Base-by-base conservation (phyloP, 169 alveolate species). In the Neospora caninum region DNA sequence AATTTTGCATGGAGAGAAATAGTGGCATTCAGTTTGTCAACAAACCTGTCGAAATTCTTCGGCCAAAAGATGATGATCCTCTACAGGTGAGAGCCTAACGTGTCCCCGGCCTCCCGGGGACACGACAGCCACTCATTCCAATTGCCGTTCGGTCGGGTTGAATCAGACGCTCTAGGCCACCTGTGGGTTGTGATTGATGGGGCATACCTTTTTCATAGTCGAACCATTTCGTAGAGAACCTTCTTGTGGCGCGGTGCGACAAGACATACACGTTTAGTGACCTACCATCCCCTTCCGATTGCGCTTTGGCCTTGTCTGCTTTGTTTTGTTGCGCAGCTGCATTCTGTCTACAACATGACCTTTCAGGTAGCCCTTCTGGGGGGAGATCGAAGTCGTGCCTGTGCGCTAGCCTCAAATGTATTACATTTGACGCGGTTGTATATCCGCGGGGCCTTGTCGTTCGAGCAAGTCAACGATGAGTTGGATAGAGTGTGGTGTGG, bases 1-100 rank as follows among this genome's bases (percentile, higher is more conserved):
- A 84, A 53, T 92, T 82, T 49, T 92, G 92, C 88, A 58, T 92
- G 54, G 95, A 92, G 92, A 92, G 67, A 41, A 82, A 92, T 78
- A 88, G 87, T 29, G 94, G 94, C 4, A 54, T 92, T 7, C 94
- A 87, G 0, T 43, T 82, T 42, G 41, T 7, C 39, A 43, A 82
- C 89, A 82, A 36, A 58, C 92, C 95, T 6, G 87, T 92, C 16
- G 95, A 92, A 36, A 54, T 92, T 38, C 73, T 89, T 34, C 82
- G 73, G 88, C 95, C 95, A 0, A 49, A 39, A 27, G 95, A 82
- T 43, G 92, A 82, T 36, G 95, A 92, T 38, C 92, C 95, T 34
- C 78, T 92, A 31, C 95, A 92, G 88, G 95, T 92, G 64, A 36
- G 86, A 34, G 7, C 49, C 49, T 53, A 13, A 13, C 1, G 10